Base-by-base conservation (phyloP, 441 rosid genomes). In the Bruguiera hainesii region DNA sequence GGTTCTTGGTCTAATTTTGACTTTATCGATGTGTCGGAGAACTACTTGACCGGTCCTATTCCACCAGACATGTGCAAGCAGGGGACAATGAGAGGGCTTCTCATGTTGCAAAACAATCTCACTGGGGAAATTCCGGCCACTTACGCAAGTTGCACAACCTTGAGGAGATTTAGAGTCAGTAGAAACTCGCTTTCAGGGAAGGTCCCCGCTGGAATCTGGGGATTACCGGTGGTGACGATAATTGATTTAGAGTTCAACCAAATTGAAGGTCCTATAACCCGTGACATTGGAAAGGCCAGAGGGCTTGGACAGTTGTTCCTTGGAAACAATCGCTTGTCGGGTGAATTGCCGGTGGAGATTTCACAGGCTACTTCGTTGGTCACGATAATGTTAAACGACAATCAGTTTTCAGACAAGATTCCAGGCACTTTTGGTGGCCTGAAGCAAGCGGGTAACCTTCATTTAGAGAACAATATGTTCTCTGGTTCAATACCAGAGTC, bases 61-160 rank as follows among this genome's bases (percentile, higher is more conserved):
- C 99, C 99, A 7, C 92, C 97, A 0, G 79, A 88, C 55, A 91
- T 94, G 98, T 94, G 99, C 77, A 85, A 85, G 74, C 70, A 69
- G 26, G 93, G 98, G 66, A 82, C 81, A 59, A 88, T 91, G 99
- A 80, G 0, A 65, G 76, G 26, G 61, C 81, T 94, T 35, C 87
- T 94, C 21, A 72, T 94, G 73, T 86, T 94, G 0, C 89, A 91
- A 62, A 94, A 94, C 82, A 83, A 79, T 7, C 70, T 94, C 39
- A 83, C 91, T 0, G 98, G 98, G 1, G 81, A 82, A 20, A 94
- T 94, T 61, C 99, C 98, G 1, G 79, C 81, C 1, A 74, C 76
- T n/a, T 94, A 94, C 49, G 89, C 74, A 5, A 81, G 73, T 62
- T 94, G 99, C 73, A 52, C 28, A 49, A 79, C 87, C 23, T 63